phyloP scores from a whole-genome alignment of 495 filamentous ascomycete genomes.

The Podospora anserina region DNA sequence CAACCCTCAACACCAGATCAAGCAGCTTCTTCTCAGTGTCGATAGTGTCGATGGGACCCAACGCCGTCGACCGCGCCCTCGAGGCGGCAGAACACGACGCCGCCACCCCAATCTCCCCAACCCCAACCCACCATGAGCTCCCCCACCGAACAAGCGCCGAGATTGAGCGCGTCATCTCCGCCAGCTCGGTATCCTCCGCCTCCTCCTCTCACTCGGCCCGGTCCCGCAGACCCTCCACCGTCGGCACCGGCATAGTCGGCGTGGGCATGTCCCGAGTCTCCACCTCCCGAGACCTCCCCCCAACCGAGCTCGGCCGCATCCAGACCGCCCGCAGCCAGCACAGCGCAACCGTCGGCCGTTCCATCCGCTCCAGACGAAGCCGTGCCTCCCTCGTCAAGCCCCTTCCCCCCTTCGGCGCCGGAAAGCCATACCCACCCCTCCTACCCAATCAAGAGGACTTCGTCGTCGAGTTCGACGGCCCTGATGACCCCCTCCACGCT shows the following conservation, averaged over 20 bases:
- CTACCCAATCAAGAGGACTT: conserved; percentile 75
- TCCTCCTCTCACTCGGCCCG: conserved; percentile 33
- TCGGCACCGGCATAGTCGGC: background rate
- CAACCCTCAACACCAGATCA: background rate
- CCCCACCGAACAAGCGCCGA: conserved; percentile 38
- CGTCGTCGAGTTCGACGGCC: conserved; percentile 82
- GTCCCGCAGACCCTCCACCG: conserved; percentile 3
- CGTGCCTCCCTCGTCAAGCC: conserved; percentile 52
- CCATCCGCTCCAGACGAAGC: conserved; percentile 45
- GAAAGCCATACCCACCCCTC: conserved; percentile 72
- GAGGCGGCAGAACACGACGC: conserved; percentile 46
- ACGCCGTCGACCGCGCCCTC: conserved; percentile 53
- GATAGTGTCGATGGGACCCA: conserved; percentile 34
- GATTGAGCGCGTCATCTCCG: conserved; percentile 49
- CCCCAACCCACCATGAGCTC: conserved; percentile 24
- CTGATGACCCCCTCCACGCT: conserved; percentile 74
- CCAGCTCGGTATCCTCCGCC: conserved; percentile 49
- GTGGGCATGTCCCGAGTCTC: conserved; percentile 55
- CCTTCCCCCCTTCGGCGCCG: conserved; percentile 60
- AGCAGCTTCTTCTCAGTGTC: background rate
- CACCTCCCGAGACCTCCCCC: conserved; percentile 64
- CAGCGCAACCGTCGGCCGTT: conserved; percentile 66
- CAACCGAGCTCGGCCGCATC: conserved; percentile 72
- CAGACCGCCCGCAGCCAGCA: conserved; percentile 73
- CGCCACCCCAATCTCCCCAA: conserved; percentile 17